These are phyloP conservation scores for Truncatella angustata DNA, from an alignment of 2,329 filamentous ascomycete species.

Conservation along the genomic window DNA sequence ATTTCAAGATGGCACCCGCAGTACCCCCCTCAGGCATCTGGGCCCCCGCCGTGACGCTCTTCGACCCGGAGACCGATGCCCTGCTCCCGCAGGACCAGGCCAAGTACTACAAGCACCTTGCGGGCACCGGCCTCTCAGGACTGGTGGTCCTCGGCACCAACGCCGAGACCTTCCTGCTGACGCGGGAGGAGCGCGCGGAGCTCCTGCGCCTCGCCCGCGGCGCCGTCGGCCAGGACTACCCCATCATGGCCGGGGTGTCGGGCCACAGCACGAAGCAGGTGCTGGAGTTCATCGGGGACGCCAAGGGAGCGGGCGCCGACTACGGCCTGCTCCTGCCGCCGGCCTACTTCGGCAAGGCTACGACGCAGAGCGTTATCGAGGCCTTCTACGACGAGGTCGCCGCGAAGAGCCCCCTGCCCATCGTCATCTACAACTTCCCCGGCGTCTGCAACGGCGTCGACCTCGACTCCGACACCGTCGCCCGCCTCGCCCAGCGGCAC, in stretches of 20 bases:
- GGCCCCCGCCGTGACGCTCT: constrained; percentile 52
- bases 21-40: constrained; percentile 39
- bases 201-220: constrained; percentile 55
- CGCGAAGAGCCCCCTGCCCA: constrained; percentile 47
- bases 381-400: constrained; percentile 60
- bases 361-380: constrained; percentile 54
- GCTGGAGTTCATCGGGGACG: constrained; percentile 58
- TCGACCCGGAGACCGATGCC: constrained; percentile 45
- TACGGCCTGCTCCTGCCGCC: constrained; percentile 61
- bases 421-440: constrained; percentile 69
- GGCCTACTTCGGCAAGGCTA: constrained; percentile 65
- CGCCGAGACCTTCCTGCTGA: constrained; percentile 43
- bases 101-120: constrained; percentile 49
- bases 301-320: constrained; percentile 57
- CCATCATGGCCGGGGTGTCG: constrained; percentile 62
- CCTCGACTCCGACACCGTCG: constrained; percentile 62
- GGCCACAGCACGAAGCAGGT: constrained; percentile 65
- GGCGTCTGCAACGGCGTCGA: constrained; percentile 67
- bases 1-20: constrained; percentile 16
- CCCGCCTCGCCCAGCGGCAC: constrained; percentile 45
- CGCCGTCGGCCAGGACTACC: constrained; percentile 51
- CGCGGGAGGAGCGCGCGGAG: constrained; percentile 55
- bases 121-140: constrained; percentile 30
- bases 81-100: constrained; percentile 43
- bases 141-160: constrained; percentile 33